Conservation (phyloP, 768 basidiomycete genomes). For the Daedalea quercina region DNA sequence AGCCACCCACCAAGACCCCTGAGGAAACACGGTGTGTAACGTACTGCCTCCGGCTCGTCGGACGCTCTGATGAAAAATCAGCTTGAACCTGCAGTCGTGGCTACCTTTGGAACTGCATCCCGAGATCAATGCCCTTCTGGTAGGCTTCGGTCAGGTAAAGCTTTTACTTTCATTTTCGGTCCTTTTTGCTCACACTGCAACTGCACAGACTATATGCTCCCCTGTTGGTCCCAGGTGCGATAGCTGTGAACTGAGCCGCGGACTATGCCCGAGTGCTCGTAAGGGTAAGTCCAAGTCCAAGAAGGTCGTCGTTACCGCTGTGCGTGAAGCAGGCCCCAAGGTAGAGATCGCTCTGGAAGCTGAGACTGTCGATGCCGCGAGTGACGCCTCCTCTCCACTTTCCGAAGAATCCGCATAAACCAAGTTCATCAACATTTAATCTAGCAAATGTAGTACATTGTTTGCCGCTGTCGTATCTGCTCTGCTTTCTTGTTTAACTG, state of each 20-base stretch:
- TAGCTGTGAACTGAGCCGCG: slow-evolving; percentile 50
- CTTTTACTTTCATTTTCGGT: neutral
- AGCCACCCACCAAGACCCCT: slow-evolving; percentile 72
- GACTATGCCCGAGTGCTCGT: slow-evolving; percentile 63
- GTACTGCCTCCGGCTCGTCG: neutral
- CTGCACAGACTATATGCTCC: slow-evolving; percentile 54
- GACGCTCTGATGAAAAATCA: slow-evolving; percentile 17
- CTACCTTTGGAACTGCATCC: slow-evolving; percentile 64
- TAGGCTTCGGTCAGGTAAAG: slow-evolving; percentile 79
- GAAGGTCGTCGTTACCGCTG: slow-evolving; percentile 11
- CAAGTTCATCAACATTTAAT: too few relatives aligned
- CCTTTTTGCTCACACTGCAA: neutral
- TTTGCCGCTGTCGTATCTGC: neutral
- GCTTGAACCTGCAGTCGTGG: slow-evolving; percentile 80
- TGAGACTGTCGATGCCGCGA: neutral
- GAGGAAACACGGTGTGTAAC: slow-evolving; percentile 73
- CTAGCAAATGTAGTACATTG: neutral
- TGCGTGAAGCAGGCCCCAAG: slow-evolving; percentile 25
- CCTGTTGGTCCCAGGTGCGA: slow-evolving; percentile 63
- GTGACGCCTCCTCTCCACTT: neutral
- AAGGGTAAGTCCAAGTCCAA: slow-evolving; percentile 13
- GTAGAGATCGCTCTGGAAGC: slow-evolving; percentile 34
- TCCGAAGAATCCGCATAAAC: neutral
- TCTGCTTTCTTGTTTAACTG: slow-evolving; percentile 1
- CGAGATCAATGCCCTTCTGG: slow-evolving; percentile 76